Base-by-base conservation (phyloP, 2,329 filamentous ascomycete genomes). In the Paramyrothecium sp. region DNA sequence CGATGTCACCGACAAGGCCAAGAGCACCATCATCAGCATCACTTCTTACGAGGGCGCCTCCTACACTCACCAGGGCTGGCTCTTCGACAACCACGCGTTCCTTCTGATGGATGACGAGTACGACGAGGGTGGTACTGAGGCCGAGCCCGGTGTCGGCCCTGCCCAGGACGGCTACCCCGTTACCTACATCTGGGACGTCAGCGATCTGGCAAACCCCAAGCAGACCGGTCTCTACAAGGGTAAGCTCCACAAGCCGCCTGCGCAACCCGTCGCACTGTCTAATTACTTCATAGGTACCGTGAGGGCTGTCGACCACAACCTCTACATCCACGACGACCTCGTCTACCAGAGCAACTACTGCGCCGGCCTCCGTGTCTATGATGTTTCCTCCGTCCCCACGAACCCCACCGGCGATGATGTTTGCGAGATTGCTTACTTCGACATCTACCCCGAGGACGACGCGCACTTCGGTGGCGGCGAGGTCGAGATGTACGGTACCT, bases 41-140 rank as follows among this genome's bases (percentile, higher is more conserved):
- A 83, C 80, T 3, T 76, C 76, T 0, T 85, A 85, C 68, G 74
- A 78, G 13, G 82, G 81, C 49, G 79, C 78, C 20, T 65, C 75
- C 13, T 84, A 83, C 72, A 82, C 81, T 1, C 82, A 85, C 65
- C 82, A 85, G 64, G 82, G 82, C 55, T 79, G 77, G 71, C 71
- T 83, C 12, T 72, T 80, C 53, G 74, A 81, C 66, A 65, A 68
- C n/a, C 75, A 66, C 65, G 69, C 75, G 49, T 77, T 77, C 61
- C 69, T 67, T 54, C 73, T 82, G 26, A 71, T 83, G 21, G 79
- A 83, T 65, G 80, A 83, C 63, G 80, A 83, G 64, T 73, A 77
- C 53, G 80, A 83, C 65, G 81, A 84, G 67, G 65, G 23, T 67
- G 77, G 21, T 61, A 62, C n/a, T 69, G 71, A 10, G 74, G 73